phyloP scores from a whole-genome alignment of 2,329 filamentous ascomycete species.

The Talaromyces sp. region DNA sequence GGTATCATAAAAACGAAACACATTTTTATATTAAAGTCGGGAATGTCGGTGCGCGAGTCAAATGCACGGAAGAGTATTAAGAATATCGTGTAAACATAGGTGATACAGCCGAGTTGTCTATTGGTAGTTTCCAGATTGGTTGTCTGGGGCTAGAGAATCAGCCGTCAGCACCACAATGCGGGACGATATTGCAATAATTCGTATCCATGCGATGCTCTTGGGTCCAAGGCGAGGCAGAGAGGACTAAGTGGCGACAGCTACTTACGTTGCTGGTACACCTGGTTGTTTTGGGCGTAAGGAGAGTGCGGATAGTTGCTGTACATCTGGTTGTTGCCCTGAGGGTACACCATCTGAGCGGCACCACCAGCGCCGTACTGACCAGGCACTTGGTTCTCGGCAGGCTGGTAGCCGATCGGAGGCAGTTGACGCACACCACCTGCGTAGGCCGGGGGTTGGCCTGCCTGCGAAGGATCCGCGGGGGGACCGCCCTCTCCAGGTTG shows the following conservation, averaged over 20 bases:
- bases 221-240: slow-evolving; percentile 12
- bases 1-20: slow-evolving; percentile 16
- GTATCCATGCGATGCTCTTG: slow-evolving; percentile 14
- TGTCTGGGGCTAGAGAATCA: slow-evolving; percentile 22
- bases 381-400: slow-evolving; percentile 48
- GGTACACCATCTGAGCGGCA: slow-evolving; percentile 41
- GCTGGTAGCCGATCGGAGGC: slow-evolving; percentile 69
- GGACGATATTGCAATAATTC: slow-evolving; percentile 14
- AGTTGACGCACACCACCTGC: slow-evolving; percentile 55
- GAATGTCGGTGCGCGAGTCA: slow-evolving; percentile 3
- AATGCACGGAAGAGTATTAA: slow-evolving; percentile 3
- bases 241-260: slow-evolving; percentile 22
- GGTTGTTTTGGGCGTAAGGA: slow-evolving; percentile 44
- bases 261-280: slow-evolving; percentile 48
- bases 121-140: slow-evolving; percentile 23
- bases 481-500: slow-evolving; percentile 43
- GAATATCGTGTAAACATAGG: slow-evolving; percentile 5
- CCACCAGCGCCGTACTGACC: slow-evolving; percentile 61
- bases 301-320: slow-evolving; percentile 46
- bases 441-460: slow-evolving; percentile 38
- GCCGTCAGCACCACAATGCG: slow-evolving; percentile 21
- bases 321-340: slow-evolving; percentile 44
- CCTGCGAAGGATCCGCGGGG: slow-evolving; percentile 43
- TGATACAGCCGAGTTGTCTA: slow-evolving; percentile 11
- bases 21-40: slow-evolving; percentile 9